Percentiles rank a stretch among this genome's conserved stretches.
Conservation (phyloP, 805 yeast species). For the Geotrichum ghanense region DNA sequence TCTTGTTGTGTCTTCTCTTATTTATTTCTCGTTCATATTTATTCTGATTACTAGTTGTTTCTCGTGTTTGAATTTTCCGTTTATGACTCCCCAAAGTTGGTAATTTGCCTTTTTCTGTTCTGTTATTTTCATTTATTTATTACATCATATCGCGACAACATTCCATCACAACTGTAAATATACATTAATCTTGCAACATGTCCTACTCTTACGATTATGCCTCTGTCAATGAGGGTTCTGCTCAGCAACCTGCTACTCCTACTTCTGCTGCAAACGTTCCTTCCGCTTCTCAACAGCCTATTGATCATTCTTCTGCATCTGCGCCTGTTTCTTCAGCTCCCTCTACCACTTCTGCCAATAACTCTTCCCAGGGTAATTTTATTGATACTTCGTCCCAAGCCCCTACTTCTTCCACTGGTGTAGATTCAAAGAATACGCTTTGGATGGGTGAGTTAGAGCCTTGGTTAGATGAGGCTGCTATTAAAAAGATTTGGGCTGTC, state of each 20-base stretch:
- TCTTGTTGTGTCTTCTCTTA: not conserved
- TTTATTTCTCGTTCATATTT: not conserved
- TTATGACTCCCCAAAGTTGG: not conserved
- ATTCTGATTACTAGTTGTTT: not conserved
- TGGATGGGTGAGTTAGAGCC: constrained; percentile 86
- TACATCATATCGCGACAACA: too few relatives aligned
- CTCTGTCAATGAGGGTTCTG: not conserved
- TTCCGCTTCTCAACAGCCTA: constrained; percentile 44
- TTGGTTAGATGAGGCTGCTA: constrained; percentile 62
- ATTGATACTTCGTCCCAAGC: constrained; percentile 10
- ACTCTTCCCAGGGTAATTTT: not conserved
- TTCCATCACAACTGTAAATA: not conserved
- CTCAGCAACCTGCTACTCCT: constrained; percentile 21
- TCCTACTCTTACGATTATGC: not conserved
- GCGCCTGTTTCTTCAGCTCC: not conserved
- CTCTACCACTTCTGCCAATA: not conserved
- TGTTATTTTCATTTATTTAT: not conserved
- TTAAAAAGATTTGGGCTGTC: constrained; percentile 57
- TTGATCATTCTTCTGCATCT: constrained; percentile 19
- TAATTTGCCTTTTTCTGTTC: not conserved
- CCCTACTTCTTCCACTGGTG: constrained; percentile 9
- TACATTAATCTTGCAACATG: not conserved
- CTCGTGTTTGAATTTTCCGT: not conserved
- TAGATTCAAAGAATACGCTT: constrained; percentile 23
- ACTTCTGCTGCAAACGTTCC: constrained; percentile 40